phyloP scores from a whole-genome alignment of 1,139 yeast species.

The Hemisphaericaspora lyxosophila region DNA sequence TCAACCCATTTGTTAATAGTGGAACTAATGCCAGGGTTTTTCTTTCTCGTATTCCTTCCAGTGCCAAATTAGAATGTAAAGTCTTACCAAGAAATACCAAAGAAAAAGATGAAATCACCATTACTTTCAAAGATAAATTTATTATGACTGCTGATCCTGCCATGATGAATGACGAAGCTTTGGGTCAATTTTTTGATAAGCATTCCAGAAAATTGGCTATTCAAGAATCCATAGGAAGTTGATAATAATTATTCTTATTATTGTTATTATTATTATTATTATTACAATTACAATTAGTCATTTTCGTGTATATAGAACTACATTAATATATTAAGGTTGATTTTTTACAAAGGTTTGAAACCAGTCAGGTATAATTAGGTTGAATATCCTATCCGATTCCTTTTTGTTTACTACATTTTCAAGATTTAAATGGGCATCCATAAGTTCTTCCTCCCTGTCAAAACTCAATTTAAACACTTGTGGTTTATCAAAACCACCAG shows the following conservation, averaged over 20 bases:
- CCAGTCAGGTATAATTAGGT: constrained; percentile 19
- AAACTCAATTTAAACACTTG: constrained; percentile 10
- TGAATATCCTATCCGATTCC: constrained; percentile 11
- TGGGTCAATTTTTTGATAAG: constrained; percentile 57
- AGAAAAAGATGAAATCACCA: constrained; percentile 61
- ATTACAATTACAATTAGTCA: background rate
- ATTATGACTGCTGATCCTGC: constrained; percentile 68
- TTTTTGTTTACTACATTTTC: constrained; percentile 1
- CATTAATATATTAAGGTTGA: constrained; percentile 3
- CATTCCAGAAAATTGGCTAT: constrained; percentile 71
- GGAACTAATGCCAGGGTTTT: constrained; percentile 82
- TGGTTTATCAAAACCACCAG: constrained; percentile 4
- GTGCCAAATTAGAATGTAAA: constrained; percentile 57
- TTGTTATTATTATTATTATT: too few relatives aligned
- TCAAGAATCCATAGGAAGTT: constrained; percentile 55
- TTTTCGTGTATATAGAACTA: constrained; percentile 4
- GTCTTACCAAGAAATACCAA: constrained; percentile 47
- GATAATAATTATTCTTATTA: too few relatives aligned
- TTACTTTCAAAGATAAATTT: constrained; percentile 80
- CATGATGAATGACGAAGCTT: constrained; percentile 49
- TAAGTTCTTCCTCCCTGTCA: constrained; percentile 9
- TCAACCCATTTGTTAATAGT: constrained; percentile 73
- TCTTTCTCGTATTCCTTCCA: constrained; percentile 76
- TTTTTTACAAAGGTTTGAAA: constrained; percentile 16
- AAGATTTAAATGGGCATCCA: constrained; percentile 11